phyloP scores from a whole-genome alignment of 192 early-diverging fungal species.

The Coemansia guatemalensis region DNA sequence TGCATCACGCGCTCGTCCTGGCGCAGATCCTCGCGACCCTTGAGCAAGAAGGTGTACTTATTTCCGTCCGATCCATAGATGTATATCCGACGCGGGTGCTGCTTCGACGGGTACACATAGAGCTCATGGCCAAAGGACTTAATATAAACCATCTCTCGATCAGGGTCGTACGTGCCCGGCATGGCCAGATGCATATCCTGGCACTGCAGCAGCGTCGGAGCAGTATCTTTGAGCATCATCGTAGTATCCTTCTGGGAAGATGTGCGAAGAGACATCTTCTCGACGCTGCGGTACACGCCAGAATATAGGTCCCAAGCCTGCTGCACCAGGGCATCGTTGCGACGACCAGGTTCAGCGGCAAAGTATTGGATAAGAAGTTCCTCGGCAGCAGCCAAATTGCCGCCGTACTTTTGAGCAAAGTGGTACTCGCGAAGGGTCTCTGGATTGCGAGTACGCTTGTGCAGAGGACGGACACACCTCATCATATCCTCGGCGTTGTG shows the following conservation, averaged over 20 bases:
- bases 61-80: slow-evolving; percentile 87
- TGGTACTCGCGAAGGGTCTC: slow-evolving; percentile 91
- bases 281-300: slow-evolving; percentile 70
- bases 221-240: slow-evolving; percentile 81
- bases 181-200: slow-evolving; percentile 85
- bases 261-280: slow-evolving; percentile 77
- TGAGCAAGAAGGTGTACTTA: slow-evolving; percentile 88
- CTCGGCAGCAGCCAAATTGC: slow-evolving; percentile 85
- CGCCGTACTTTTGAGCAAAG: slow-evolving; percentile 92
- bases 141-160: slow-evolving; percentile 83
- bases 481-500: slow-evolving; percentile 89
- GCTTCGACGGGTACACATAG: slow-evolving; percentile 89
- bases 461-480: slow-evolving; percentile 78
- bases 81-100: slow-evolving; percentile 81
- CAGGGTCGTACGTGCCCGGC: slow-evolving; percentile 86
- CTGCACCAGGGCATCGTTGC: slow-evolving; percentile 79
- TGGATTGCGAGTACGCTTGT: slow-evolving; percentile 72
- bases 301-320: slow-evolving; percentile 95
- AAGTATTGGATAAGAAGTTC: slow-evolving; percentile 82
- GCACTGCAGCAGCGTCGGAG: slow-evolving; percentile 84
- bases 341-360: slow-evolving; percentile 54
- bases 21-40: slow-evolving; percentile 97
- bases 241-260: slow-evolving; percentile 47
- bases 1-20: slow-evolving; percentile 99
- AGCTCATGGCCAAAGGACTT: slow-evolving; percentile 79